Base-by-base conservation (phyloP, 768 basidiomycete genomes). In the Solioccasus polychromus region DNA sequence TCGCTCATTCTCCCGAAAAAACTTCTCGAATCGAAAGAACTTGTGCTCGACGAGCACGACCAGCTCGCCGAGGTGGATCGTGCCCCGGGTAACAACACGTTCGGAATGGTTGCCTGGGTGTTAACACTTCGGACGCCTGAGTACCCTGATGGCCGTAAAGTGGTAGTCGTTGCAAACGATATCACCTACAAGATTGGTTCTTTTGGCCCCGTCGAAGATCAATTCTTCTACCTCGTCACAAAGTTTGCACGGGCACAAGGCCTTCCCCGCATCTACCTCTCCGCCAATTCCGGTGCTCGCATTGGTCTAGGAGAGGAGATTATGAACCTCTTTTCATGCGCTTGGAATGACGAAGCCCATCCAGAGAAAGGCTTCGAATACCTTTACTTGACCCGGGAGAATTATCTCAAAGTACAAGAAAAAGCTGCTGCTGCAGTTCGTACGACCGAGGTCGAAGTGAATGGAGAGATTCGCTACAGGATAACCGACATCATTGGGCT, bases 101-200 rank as follows among this genome's bases (percentile, higher is more conserved):
- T 88, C 60, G 96, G 96, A 58, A 99, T 99, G 96, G 90, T 98
- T 44, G 95, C 82, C 2, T 99, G 96, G 96, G 82, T 95, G 18
- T 96, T 92, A 74, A 94, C 83, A 3, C 73, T 98, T 54, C 73
- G 75, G 53, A 97, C 94, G 0, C 95, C 96, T 3, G 96, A 98
- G 68, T 96, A 79, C 69, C 92, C 92, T 38, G 70, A 76, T 22
- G 96, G 96, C 23, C 88, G 96, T 58, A 82, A 79, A 50, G 80
- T 83, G 1, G 88, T 98, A 8, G 89, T 92, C 35, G 78, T 99
- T 50, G 91, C 96, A 44, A 99, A 99, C 69, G 96, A 99, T 59
- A 99, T 98, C 70, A 99, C 96, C 12, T 96, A 82, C 78, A 94
- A 88, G 71, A 98, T 97, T 52, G 96, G 96, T 42, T 97, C 96